A percentile compares a stretch with the other conserved stretches of the same genome.
These are phyloP conservation scores for Colletotrichum chrysophilum DNA, from an alignment of 2,329 filamentous ascomycete species.

Conservation along the genomic window DNA sequence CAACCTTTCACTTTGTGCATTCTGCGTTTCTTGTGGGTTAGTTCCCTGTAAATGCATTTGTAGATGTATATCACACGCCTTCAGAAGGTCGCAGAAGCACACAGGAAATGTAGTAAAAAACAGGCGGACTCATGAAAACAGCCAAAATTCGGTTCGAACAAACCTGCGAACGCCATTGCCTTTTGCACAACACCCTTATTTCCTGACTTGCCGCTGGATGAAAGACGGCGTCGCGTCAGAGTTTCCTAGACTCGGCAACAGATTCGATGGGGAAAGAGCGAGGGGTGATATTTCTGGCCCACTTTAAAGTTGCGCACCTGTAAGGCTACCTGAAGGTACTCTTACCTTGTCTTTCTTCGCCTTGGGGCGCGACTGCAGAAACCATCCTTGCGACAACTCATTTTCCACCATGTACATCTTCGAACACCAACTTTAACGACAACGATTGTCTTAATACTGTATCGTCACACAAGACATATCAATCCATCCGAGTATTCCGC, in stretches of 20 bases:
- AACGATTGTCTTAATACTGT: background rate
- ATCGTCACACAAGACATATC: background rate
- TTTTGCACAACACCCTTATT: background rate
- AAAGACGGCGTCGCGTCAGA: background rate
- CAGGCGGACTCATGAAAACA: background rate
- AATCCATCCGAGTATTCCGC: background rate
- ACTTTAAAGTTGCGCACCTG: background rate
- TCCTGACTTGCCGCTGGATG: background rate
- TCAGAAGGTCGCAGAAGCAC: background rate
- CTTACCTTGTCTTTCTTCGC: background rate
- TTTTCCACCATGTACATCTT: background rate
- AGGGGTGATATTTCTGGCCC: background rate
- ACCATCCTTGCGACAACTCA: background rate
- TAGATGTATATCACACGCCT: background rate
- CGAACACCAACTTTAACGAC: background rate
- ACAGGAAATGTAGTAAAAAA: background rate
- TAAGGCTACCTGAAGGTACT: background rate
- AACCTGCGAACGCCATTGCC: background rate
- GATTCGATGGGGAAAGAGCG: background rate
- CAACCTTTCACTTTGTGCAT: background rate
- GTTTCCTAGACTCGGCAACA: background rate
- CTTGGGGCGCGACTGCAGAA: background rate
- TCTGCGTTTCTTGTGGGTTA: background rate
- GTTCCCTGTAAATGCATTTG: background rate
- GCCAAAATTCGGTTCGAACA: background rate